Evolutionary conservation across 495 filamentous ascomycete species (phyloP).

Genomic region (Penicillium psychrofluorescens): DNA sequence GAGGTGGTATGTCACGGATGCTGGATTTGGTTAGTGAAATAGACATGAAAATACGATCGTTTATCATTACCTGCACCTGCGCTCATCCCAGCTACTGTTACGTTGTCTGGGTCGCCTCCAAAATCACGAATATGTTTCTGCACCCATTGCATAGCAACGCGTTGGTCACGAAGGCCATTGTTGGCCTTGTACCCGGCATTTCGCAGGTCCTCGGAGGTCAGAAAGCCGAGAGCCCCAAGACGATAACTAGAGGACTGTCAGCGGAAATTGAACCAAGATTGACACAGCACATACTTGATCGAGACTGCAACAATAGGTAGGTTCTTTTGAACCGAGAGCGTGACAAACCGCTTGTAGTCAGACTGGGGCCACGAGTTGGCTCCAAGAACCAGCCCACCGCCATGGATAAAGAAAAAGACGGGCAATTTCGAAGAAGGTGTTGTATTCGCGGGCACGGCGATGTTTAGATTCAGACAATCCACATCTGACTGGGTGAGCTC

Average conservation of each 20-base stretch:
- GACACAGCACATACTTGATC: slow-evolving; percentile 24
- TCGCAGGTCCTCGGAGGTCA: slow-evolving; percentile 32
- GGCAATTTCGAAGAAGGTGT: slow-evolving; percentile 26
- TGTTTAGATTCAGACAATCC: slow-evolving; percentile 39
- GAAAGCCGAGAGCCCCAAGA: slow-evolving; percentile 43
- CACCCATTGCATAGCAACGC: slow-evolving; percentile 27
- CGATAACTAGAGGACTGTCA: slow-evolving; percentile 25
- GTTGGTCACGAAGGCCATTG: slow-evolving; percentile 29
- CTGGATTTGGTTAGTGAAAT: slow-evolving; percentile 7
- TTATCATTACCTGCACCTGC: slow-evolving; percentile 47
- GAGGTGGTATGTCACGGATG: slow-evolving; percentile 31
- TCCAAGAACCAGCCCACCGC: slow-evolving; percentile 33
- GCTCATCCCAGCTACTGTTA: slow-evolving; percentile 58
- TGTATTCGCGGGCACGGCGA: slow-evolving; percentile 27
- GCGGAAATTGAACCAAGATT: background rate
- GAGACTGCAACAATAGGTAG: slow-evolving; percentile 35
- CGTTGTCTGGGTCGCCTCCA: slow-evolving; percentile 59
- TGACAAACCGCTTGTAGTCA: slow-evolving; percentile 28
- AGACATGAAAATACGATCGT: background rate
- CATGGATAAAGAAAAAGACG: slow-evolving; percentile 40
- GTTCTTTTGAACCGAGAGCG: slow-evolving; percentile 30
- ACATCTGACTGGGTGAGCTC: slow-evolving; percentile 20
- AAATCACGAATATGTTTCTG: slow-evolving; percentile 39
- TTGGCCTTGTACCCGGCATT: slow-evolving; percentile 24
- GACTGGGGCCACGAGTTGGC: slow-evolving; percentile 35